Evolutionary conservation across 257 asterid species (phyloP).

Genomic region (Jacaranda mimosifolia): DNA sequence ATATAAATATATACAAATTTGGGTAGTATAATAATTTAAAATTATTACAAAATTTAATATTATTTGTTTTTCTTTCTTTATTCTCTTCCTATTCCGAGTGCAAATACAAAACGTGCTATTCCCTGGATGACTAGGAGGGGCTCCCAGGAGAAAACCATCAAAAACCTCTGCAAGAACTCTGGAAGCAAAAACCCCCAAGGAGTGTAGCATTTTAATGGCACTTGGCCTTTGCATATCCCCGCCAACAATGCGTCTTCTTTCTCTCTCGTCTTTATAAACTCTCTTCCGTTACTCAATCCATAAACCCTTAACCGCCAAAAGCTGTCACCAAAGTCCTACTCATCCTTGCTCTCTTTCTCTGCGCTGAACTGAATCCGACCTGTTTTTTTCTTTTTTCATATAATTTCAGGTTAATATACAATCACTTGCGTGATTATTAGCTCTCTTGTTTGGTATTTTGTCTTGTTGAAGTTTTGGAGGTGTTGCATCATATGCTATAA

Average conservation of each 20-base stretch:
- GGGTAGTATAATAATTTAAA: too few relatives aligned
- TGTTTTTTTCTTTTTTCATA: neutral
- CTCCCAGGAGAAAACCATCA: too few relatives aligned
- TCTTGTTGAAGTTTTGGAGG: neutral
- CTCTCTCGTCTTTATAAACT: neutral
- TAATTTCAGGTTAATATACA: neutral
- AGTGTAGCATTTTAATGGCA: neutral
- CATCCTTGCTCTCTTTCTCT: neutral
- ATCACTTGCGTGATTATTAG: neutral
- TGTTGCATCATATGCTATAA: neutral
- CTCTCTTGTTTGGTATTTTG: neutral
- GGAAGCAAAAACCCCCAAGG: neutral
- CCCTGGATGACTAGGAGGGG: too few relatives aligned
- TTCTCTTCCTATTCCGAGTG: too few relatives aligned
- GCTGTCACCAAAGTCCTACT: neutral
- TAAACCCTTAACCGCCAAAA: conserved; percentile 27
- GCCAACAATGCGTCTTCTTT: neutral
- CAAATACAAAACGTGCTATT: too few relatives aligned
- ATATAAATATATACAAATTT: too few relatives aligned
- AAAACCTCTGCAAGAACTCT: neutral
- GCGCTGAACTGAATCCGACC: neutral
- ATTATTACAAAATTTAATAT: too few relatives aligned
- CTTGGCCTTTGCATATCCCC: conserved; percentile 7
- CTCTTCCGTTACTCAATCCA: neutral
- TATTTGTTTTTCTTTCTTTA: too few relatives aligned